phyloP scores from a whole-genome alignment of 805 yeast species.

The Starmerella riodocensis region DNA sequence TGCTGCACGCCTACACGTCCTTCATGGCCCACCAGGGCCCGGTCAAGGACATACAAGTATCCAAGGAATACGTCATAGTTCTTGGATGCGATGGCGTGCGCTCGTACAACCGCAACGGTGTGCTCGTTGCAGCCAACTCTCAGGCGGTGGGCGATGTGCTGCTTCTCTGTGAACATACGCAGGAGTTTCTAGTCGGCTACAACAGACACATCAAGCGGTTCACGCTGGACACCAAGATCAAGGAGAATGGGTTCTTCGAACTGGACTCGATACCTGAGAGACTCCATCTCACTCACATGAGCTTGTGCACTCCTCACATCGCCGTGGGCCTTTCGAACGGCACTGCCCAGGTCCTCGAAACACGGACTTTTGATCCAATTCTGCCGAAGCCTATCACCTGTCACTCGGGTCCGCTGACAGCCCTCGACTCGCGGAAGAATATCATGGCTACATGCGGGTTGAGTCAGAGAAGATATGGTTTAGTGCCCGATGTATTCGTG shows the following conservation, averaged over 20 bases:
- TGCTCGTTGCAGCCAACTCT: conserved; percentile 29
- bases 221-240: conserved; percentile 27
- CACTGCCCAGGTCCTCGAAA: conserved; percentile 28
- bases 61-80: conserved; percentile 46
- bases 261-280: conserved; percentile 18
- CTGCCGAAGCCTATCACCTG: conserved; percentile 19
- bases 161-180: conserved; percentile 23
- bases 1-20: conserved; percentile 44
- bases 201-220: conserved; percentile 25
- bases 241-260: conserved; percentile 26
- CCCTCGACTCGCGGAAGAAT: conserved; percentile 29
- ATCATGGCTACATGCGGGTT: conserved; percentile 56
- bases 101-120: conserved; percentile 46
- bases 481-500: conserved; percentile 63
- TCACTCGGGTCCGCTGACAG: conserved; percentile 30
- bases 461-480: conserved; percentile 50
- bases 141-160: conserved; percentile 22
- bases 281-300: conserved; percentile 23
- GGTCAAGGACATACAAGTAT: conserved; percentile 40
- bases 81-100: conserved; percentile 40
- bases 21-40: conserved; percentile 40
- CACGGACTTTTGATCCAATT: conserved; percentile 24
- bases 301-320: conserved; percentile 24
- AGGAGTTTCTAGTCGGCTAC: conserved; percentile 28
- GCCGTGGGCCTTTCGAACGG: conserved; percentile 29